A percentile compares a stretch with the other conserved stretches of the same genome.
Evolutionary conservation across 1,284 basidiomycete species (phyloP).

Genomic region (Lentinula novae-zelandiae): DNA sequence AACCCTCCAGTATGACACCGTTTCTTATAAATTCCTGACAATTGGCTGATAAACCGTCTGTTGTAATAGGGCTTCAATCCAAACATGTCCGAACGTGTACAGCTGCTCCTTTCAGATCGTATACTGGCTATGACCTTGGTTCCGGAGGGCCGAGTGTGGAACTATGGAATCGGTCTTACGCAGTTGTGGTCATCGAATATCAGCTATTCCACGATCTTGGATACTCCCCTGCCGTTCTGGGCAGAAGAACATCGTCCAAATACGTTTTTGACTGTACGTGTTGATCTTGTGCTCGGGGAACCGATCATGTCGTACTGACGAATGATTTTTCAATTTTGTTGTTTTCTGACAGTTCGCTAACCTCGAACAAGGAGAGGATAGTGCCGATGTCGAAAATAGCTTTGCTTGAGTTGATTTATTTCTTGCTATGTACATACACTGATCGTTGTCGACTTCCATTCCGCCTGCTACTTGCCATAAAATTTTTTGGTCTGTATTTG

Average conservation of each 20-base stretch:
- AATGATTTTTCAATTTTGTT: slow-evolving; percentile 1
- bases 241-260: slow-evolving; percentile 91
- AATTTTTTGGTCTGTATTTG: background rate
- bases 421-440: background rate
- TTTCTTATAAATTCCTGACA: background rate
- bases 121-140: slow-evolving; percentile 90
- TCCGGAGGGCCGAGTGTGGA: slow-evolving; percentile 91
- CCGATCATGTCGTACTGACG: background rate
- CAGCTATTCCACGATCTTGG: slow-evolving; percentile 84
- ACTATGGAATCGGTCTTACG: slow-evolving; percentile 89
- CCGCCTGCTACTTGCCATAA: background rate
- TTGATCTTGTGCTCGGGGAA: background rate
- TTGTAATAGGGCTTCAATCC: slow-evolving; percentile 82
- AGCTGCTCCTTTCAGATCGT: slow-evolving; percentile 91
- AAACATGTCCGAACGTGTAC: slow-evolving; percentile 96
- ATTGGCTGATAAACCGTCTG: slow-evolving; percentile 13
- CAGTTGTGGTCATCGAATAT: slow-evolving; percentile 88
- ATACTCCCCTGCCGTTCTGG: slow-evolving; percentile 94
- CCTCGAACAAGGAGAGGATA: slow-evolving; percentile 82
- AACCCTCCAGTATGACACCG: slow-evolving; percentile 63
- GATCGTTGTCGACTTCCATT: background rate
- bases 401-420: slow-evolving; percentile 45
- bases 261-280: slow-evolving; percentile 81
- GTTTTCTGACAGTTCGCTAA: slow-evolving; percentile 66
- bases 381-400: slow-evolving; percentile 88